Evolutionary conservation across 495 filamentous ascomycete species (phyloP).

Genomic region (Halenospora varia): DNA sequence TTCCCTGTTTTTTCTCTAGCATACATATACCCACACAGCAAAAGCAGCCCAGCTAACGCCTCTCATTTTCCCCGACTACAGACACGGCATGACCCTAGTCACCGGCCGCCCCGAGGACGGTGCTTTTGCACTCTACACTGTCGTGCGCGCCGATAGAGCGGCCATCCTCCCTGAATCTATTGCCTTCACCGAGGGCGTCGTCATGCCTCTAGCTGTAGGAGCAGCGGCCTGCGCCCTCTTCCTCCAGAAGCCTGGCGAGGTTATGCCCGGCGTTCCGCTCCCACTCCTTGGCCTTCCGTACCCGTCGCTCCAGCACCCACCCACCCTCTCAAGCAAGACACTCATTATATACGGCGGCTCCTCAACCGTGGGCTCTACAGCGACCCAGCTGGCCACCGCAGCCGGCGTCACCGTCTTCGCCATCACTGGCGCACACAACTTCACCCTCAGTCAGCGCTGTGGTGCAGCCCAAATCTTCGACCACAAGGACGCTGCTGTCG

Average conservation of each 20-base stretch:
- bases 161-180: constrained; percentile 31
- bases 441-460: constrained; percentile 24
- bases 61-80: constrained; percentile 21
- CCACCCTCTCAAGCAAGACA: constrained; percentile 14
- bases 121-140: constrained; percentile 21
- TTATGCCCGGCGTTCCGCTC: constrained; percentile 25
- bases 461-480: constrained; percentile 32
- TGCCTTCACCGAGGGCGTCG: constrained; percentile 33
- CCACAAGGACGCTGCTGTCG: constrained; percentile 28
- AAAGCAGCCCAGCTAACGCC: too few species aligned
- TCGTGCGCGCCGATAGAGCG: constrained; percentile 26
- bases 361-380: constrained; percentile 28
- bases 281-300: constrained; percentile 32
- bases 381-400: constrained; percentile 33
- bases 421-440: constrained; percentile 27
- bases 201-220: constrained; percentile 32
- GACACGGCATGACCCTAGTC: constrained; percentile 38
- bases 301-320: constrained; percentile 26
- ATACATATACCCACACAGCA: too few species aligned
- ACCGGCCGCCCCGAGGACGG: constrained; percentile 31
- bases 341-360: constrained; percentile 33
- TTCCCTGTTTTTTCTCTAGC: background rate
- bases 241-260: constrained; percentile 26
- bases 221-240: constrained; percentile 32
- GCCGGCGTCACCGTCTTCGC: constrained; percentile 31